phyloP scores from a whole-genome alignment of 495 filamentous ascomycete species.

The Podospora fimiseda region DNA sequence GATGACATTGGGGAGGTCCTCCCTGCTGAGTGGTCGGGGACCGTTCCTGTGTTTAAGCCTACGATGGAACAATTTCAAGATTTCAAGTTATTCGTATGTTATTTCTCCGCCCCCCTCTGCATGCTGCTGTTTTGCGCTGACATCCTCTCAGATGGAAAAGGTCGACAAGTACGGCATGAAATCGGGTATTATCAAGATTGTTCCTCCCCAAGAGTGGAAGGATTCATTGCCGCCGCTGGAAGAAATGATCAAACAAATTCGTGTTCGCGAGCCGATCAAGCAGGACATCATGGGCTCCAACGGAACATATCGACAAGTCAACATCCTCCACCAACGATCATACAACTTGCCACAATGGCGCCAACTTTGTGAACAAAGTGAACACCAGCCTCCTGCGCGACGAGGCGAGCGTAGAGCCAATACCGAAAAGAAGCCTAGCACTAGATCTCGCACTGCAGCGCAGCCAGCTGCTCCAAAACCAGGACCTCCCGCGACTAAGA shows the following conservation, averaged over 20 bases:
- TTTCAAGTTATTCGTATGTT: slow-evolving; percentile 71
- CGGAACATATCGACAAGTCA: slow-evolving; percentile 91
- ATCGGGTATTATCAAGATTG: slow-evolving; percentile 90
- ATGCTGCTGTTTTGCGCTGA: slow-evolving; percentile 8
- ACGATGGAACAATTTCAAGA: slow-evolving; percentile 89
- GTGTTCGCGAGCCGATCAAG: slow-evolving; percentile 92
- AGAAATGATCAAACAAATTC: slow-evolving; percentile 82
- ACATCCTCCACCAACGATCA: slow-evolving; percentile 87
- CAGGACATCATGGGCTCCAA: slow-evolving; percentile 94
- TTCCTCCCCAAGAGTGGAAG: slow-evolving; percentile 92
- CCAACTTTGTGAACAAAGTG: slow-evolving; percentile 79
- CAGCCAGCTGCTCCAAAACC: slow-evolving; percentile 17
- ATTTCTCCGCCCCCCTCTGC: neutral
- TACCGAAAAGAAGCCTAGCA: slow-evolving; percentile 51
- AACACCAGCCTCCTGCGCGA: slow-evolving; percentile 92
- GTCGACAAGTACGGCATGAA: slow-evolving; percentile 95
- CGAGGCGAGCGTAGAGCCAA: slow-evolving; percentile 81
- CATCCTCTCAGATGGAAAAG: slow-evolving; percentile 54
- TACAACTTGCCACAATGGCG: slow-evolving; percentile 98
- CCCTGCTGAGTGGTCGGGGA: slow-evolving; percentile 86
- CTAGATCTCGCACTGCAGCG: slow-evolving; percentile 26
- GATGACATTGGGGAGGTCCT: slow-evolving; percentile 62
- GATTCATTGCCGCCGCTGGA: slow-evolving; percentile 70
- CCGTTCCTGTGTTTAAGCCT: slow-evolving; percentile 91
- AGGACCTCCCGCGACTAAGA: slow-evolving; percentile 31